Percentiles rank a stretch among this genome's conserved stretches.
These are phyloP conservation scores for Sutorius australiensis DNA, from an alignment of 768 basidiomycete species.

Conservation along the genomic window DNA sequence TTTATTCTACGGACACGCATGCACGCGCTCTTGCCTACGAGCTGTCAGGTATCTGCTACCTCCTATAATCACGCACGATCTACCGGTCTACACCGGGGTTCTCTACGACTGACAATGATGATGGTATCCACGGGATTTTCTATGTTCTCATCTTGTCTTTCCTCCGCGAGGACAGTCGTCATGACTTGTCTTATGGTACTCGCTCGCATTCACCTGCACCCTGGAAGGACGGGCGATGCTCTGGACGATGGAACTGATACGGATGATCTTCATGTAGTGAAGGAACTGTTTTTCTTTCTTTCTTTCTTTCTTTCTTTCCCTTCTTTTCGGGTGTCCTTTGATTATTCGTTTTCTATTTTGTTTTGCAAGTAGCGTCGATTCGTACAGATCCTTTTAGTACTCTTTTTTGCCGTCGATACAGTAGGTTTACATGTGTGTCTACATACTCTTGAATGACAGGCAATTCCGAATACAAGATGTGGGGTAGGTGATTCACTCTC, in stretches of 20 bases:
- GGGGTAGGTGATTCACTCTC: background rate
- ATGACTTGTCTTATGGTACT: slow-evolving; percentile 2
- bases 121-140: slow-evolving; percentile 26
- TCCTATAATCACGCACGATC: slow-evolving; percentile 29
- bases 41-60: slow-evolving; percentile 15
- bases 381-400: slow-evolving; percentile 24
- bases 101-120: slow-evolving; percentile 24
- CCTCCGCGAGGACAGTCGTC: slow-evolving; percentile 9
- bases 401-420: slow-evolving; percentile 7
- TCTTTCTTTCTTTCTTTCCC: background rate
- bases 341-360: slow-evolving; percentile 33
- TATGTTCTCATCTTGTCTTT: slow-evolving; percentile 20
- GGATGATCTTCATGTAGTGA: slow-evolving; percentile 28
- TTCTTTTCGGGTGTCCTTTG: slow-evolving; percentile 10
- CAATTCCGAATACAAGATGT: slow-evolving; percentile 1
- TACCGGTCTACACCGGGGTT: slow-evolving; percentile 12
- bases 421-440: slow-evolving; percentile 5
- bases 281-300: slow-evolving; percentile 10
- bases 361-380: slow-evolving; percentile 22
- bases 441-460: slow-evolving; percentile 2
- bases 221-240: slow-evolving; percentile 3
- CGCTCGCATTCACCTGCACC: slow-evolving; percentile 1
- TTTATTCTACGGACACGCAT: slow-evolving; percentile 26
- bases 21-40: slow-evolving; percentile 19
- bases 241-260: slow-evolving; percentile 25